Conservation (phyloP, 2,329 filamentous ascomycete genomes). For the Pseudogymnoascus sp. region DNA sequence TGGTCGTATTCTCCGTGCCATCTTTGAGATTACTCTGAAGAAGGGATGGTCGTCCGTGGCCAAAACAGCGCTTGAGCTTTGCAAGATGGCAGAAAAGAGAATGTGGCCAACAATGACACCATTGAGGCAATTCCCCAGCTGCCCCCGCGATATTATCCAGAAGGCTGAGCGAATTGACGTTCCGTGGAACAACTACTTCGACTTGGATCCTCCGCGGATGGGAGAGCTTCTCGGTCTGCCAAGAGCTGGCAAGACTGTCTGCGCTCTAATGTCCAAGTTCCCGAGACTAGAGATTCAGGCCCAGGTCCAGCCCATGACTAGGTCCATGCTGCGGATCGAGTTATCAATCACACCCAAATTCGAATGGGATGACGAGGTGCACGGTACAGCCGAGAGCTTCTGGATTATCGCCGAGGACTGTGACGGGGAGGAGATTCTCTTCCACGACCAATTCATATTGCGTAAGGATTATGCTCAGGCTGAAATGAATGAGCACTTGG, state of each 20-base stretch:
- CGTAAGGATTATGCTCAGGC: constrained; percentile 79
- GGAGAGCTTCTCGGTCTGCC: constrained; percentile 87
- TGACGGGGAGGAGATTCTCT: constrained; percentile 91
- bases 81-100: constrained; percentile 98
- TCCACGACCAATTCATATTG: constrained; percentile 88
- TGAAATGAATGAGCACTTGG: constrained; percentile 85
- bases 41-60: constrained; percentile 94
- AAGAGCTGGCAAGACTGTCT: constrained; percentile 78
- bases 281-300: constrained; percentile 87
- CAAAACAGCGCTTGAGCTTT: constrained; percentile 84
- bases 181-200: constrained; percentile 88
- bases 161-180: constrained; percentile 95
- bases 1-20: constrained; percentile 85
- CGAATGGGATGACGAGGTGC: constrained; percentile 84
- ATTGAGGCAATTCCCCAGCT: constrained; percentile 77
- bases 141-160: constrained; percentile 74
- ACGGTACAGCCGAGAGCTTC: constrained; percentile 83
- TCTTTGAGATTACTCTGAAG: constrained; percentile 95
- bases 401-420: constrained; percentile 98
- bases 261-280: constrained; percentile 81
- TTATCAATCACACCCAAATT: constrained; percentile 90
- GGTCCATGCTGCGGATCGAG: constrained; percentile 85
- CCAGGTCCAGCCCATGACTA: constrained; percentile 87
- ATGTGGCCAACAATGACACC: constrained; percentile 99
- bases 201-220: constrained; percentile 93